A percentile compares a stretch with the other conserved stretches of the same genome.
These are phyloP conservation scores for Chaetomium strumarium DNA, from an alignment of 2,329 filamentous ascomycete species.

Conservation along the genomic window DNA sequence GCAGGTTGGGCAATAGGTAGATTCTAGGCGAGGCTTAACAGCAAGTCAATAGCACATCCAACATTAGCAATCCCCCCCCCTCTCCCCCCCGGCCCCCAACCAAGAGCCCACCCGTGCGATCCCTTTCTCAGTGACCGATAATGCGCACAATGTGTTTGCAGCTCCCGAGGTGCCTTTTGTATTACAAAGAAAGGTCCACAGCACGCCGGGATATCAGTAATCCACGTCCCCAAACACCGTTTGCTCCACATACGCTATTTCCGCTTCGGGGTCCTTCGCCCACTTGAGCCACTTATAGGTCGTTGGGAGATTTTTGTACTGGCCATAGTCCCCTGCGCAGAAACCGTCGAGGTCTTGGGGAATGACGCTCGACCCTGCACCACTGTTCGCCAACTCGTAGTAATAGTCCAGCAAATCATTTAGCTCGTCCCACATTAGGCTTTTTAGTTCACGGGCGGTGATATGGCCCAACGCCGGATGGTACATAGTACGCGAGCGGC, in stretches of 20 bases:
- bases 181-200: too few relatives aligned
- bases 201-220: neutral
- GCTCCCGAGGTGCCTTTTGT: too few relatives aligned
- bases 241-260: neutral
- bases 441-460: neutral
- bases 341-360: neutral
- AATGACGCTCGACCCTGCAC: neutral
- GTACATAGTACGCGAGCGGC: slow-evolving; percentile 7
- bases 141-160: too few relatives aligned
- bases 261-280: neutral
- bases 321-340: neutral
- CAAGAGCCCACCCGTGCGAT: too few relatives aligned
- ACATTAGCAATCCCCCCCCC: too few relatives aligned
- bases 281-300: slow-evolving; percentile 3
- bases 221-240: neutral
- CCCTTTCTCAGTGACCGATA: too few relatives aligned
- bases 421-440: neutral
- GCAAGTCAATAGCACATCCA: too few relatives aligned
- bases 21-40: too few relatives aligned
- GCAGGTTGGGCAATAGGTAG: too few relatives aligned
- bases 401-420: neutral
- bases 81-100: too few relatives aligned
- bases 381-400: neutral
- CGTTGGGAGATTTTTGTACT: neutral
- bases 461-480: slow-evolving; percentile 3